Base-by-base conservation (phyloP, 495 filamentous ascomycete genomes). In the Thermothielavioides terrestris region DNA sequence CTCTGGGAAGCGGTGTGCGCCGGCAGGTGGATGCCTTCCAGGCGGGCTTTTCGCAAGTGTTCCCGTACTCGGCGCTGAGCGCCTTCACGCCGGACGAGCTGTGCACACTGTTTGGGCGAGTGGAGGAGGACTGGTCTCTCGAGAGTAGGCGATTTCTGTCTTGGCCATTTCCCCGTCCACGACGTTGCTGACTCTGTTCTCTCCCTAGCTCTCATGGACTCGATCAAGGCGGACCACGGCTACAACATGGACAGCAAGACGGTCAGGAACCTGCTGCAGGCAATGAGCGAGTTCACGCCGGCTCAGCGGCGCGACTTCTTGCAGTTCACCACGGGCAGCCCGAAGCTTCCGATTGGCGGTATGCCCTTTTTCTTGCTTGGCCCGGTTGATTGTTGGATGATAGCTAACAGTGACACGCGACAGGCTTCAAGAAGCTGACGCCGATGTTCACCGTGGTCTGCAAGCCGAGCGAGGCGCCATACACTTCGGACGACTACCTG, bases 221-320 rank as follows among this genome's bases (percentile, higher is more conserved):
- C 91, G 2, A 89, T 99, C 68, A 99, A 97, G 73, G 94, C 94
- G n/a, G 94, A 99, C 60, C 94, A 99, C 63, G 94, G 94, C 4
- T 99, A 88, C 74, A 97, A 97, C 56, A 92, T 99, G 82, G 94
- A 99, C 57, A 97, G 94, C 75, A 88, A 84, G 73, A 95, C 88
- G 52, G 92, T 99, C 28, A 87, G 81, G 34, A 97, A 99, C 58
- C 62, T 99, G 54, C 78, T 99, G 3, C 90, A 96, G 60, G 83
- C 82, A 15, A 97, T 99, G 94, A 95, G 89, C 62, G 89, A 95
- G 67, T 66, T 97, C 20, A 74, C 73, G 8, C 63, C 76, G 8
- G 65, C 80, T 28, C 79, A 95, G 64, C 86, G 89, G 42, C 85
- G 94, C 23, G 88, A 97, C 59, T 99, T 99, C 70, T 73, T 99